Base-by-base conservation (phyloP, 75 land plant genomes). In the Adiantum capillusveneris region DNA sequence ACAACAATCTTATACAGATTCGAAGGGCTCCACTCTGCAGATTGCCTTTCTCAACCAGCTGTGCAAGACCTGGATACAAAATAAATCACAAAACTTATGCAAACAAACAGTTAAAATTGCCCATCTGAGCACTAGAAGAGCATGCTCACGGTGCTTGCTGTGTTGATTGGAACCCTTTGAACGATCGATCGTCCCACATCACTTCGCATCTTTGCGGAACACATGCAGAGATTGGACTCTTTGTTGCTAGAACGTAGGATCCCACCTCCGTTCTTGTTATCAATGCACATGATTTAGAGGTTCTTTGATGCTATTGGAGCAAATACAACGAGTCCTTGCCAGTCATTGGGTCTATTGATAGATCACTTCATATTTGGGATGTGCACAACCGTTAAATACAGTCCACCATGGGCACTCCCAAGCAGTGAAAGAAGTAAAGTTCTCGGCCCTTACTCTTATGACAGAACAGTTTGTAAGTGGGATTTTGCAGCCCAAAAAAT, bases 221-320 rank as follows among this genome's bases (percentile, higher is more conserved):
- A 94, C 66, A 72, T 85, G 19, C 86, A 94, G 98, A 11, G 98
- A 94, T 64, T 77, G 90, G 58, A 94, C 98, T 11, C 42, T 75
- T 37, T 74, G 90, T 11, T 31, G 88, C 31, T 94, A 87, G 98
- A 96, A 94, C 48, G 82, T 89, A 96, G 13, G 85, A 89, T 20
- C 90, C 90, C 1, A 58, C 64, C 0, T 71, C 90, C 25, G 75
- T 85, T 17, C 75, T 81, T 59, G 68, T 81, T n/a, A 65, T 94
- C 60, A 85, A 88, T n/a, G 96, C 84, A 3, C 98, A 94, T 58
- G 84, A 86, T 6, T 58, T 49, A 49, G 98, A 94, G 67, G 75
- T 94, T 24, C 79, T 94, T 14, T 57, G 83, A 24, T 89, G 96
- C 42, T 96, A 94, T 62, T 94, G 98, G 98, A 89, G 83, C 77